These are phyloP conservation scores for Crithidia thermophila DNA, from an alignment of 208 protist species.

Conservation along the genomic window DNA sequence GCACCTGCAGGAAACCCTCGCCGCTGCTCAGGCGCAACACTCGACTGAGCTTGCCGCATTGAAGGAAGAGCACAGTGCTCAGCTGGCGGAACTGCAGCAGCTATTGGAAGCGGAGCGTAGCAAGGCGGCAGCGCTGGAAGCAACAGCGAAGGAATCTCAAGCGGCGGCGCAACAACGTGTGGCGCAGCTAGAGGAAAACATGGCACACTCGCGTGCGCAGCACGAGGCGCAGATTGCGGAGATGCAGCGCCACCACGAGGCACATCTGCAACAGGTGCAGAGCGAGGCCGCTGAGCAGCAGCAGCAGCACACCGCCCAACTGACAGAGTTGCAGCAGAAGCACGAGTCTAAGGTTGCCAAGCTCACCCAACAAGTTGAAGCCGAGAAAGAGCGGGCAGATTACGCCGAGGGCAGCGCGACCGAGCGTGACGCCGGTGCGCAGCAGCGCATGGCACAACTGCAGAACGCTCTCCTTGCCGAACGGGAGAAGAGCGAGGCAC, in stretches of 20 bases:
- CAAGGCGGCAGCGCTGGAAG: not conserved
- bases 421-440: not conserved
- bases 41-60: not conserved
- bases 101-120: not conserved
- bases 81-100: not conserved
- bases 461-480: not conserved
- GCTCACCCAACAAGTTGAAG: constrained; percentile 14
- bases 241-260: not conserved
- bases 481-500: no score
- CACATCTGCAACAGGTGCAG: not conserved
- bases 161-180: not conserved
- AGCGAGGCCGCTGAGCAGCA: no score
- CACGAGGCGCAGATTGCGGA: not conserved
- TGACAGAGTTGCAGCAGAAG: not conserved
- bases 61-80: not conserved
- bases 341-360: constrained; percentile 1
- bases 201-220: not conserved
- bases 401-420: constrained; percentile 14
- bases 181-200: not conserved
- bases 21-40: not conserved
- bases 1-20: not conserved
- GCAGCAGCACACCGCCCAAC: not conserved
- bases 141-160: not conserved
- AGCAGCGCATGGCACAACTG: not conserved
- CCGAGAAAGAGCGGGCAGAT: constrained; percentile 16